Base-by-base conservation (phyloP, 306 rosid genomes). In the Glycine tomentella region DNA sequence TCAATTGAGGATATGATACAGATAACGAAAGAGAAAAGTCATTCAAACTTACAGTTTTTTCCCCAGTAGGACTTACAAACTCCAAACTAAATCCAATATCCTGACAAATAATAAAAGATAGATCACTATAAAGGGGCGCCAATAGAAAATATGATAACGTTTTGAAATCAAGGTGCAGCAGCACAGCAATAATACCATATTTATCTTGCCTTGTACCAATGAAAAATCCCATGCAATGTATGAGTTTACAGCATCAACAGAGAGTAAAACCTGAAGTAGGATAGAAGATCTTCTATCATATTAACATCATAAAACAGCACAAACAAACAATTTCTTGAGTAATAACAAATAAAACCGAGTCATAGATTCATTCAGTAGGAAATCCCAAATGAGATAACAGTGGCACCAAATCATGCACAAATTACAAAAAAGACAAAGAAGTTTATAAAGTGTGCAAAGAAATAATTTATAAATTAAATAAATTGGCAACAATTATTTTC, bases 221-320 rank as follows among this genome's bases (percentile, higher is more conserved):
- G 96, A 88, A 88, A 95, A 95, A 80, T 95, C 99, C 99, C 99
- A 95, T 7, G 99, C 99, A 82, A 95, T 93, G 69, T 93, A 95
- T 0, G 99, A 95, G 86, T 95, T 95, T 65, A 89, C 70, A 0
- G 91, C 55, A 72, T 95, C 99, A 89, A 95, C 98, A 6, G 91
- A 63, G 78, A 95, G 87, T 44, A 85, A 84, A 84, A 95, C 92
- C 99, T 95, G 84, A 33, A 5, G 55, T 44, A 44, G 38, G 16
- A 16, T n/a, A 49, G 75, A 82, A 31, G 9, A 61, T 46, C 71
- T 45, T 61, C 38, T 51, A 74, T 38, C 71, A 78, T 42, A 79
- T 61, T 61, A 76, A 74, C 63, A 36, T 72, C 62, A 5, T 65
- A 56, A 84, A 74, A 69, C 14, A 63, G 74, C 57, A 66, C 33